Base-by-base conservation (phyloP, 805 yeast species). In the Yarrowia sp. region DNA sequence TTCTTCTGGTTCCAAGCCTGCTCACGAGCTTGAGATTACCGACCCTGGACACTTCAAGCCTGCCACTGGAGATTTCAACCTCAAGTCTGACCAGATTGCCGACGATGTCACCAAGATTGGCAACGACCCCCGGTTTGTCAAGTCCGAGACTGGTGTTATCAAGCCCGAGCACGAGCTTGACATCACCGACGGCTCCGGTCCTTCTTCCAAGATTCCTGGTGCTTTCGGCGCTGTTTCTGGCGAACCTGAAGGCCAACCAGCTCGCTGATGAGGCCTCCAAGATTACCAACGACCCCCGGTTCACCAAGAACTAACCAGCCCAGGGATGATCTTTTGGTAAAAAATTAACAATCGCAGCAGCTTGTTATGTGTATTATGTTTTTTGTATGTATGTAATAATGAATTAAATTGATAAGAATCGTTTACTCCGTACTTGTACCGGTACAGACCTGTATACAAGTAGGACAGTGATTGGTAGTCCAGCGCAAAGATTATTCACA, bases 381-480 rank as follows among this genome's bases (percentile, higher is more conserved):
- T 41, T 41, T 41, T 41, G 46, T 41, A 41, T 24, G 46, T 41
- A 24, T 41, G 46, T 41, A 22, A 41, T 41, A 41, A 41, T 41
- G 18, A n/a, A 18, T 41, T 22, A 12, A 27, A 31, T 12, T 31
- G n/a, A 9, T 31, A n/a, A n/a, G n/a, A n/a, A n/a, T n/a, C n/a
- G n/a, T n/a, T n/a, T n/a, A n/a, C n/a, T n/a, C n/a, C n/a, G n/a
- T n/a, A n/a, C n/a, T n/a, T n/a, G n/a, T n/a, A n/a, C n/a, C n/a
- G n/a, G n/a, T n/a, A n/a, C n/a, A n/a, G n/a, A n/a, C n/a, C n/a
- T n/a, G n/a, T n/a, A n/a, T n/a, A n/a, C n/a, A n/a, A n/a, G n/a
- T n/a, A n/a, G n/a, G n/a, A n/a, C n/a, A n/a, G n/a, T n/a, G n/a
- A n/a, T n/a, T n/a, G n/a, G n/a, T n/a, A n/a, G n/a, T n/a, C n/a